Conservation (phyloP, 495 filamentous ascomycete genomes). For the Penicillium paxilli region DNA sequence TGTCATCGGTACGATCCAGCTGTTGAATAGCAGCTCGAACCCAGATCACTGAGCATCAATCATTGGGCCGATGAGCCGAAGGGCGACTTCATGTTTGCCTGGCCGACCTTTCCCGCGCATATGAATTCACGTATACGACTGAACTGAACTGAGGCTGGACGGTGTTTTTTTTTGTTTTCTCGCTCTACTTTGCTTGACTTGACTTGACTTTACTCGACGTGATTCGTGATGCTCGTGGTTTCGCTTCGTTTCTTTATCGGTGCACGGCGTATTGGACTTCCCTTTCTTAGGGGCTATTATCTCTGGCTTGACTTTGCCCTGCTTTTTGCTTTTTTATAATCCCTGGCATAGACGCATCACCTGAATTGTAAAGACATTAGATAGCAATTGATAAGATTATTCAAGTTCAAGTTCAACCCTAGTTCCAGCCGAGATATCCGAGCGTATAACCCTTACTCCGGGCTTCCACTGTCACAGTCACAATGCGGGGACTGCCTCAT, state of each 20-base stretch:
- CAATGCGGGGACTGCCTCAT: background rate
- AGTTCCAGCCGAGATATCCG: background rate
- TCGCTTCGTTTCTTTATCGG: background rate
- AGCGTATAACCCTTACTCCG: too few relatives aligned
- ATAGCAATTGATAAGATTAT: conserved; percentile 1
- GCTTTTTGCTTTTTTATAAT: conserved; percentile 7
- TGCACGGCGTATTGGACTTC: background rate
- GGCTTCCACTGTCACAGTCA: too few relatives aligned
- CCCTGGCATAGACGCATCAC: conserved; percentile 16
- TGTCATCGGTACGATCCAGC: conserved; percentile 74
- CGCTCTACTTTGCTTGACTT: background rate
- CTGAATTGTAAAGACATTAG: conserved; percentile 14
- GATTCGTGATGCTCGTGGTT: too few relatives aligned
- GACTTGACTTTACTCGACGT: background rate
- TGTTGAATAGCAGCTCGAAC: conserved; percentile 56
- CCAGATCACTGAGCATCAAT: conserved; percentile 28
- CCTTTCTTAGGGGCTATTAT: background rate
- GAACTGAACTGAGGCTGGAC: too few relatives aligned
- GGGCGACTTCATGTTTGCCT: background rate
- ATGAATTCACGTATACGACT: conserved; percentile 5
- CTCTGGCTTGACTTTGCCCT: background rate
- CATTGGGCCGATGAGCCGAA: background rate
- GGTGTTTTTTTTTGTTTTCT: background rate
- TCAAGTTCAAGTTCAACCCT: too few relatives aligned
- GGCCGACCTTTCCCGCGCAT: background rate